Percentiles rank a stretch among this genome's conserved stretches.
phyloP scores from a whole-genome alignment of 257 asterid genomes.

The Solanum microdontum region DNA sequence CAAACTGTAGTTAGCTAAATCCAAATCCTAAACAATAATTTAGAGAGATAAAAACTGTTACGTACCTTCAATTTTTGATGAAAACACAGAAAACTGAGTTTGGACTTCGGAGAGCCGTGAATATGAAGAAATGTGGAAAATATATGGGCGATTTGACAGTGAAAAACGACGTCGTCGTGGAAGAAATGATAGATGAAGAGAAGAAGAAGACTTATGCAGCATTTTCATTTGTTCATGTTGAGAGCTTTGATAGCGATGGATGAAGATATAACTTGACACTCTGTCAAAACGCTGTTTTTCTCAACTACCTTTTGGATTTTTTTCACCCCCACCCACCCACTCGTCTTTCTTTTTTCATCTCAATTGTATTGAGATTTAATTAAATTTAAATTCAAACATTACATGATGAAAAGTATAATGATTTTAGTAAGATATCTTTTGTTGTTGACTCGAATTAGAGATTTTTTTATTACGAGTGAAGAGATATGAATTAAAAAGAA shows the following conservation, averaged over 20 bases:
- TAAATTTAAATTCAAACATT: background rate
- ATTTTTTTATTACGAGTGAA: no score
- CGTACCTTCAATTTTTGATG: background rate
- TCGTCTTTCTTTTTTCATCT: no score
- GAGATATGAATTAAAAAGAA: no score
- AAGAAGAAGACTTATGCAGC: background rate
- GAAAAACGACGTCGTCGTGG: background rate
- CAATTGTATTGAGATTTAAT: rapidly evolving
- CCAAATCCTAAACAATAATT: background rate
- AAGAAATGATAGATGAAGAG: background rate
- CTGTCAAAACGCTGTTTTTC: background rate
- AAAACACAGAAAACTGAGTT: background rate
- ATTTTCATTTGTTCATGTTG: background rate
- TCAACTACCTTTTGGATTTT: background rate
- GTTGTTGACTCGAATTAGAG: no score
- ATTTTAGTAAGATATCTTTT: no score
- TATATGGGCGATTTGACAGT: background rate
- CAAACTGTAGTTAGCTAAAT: background rate
- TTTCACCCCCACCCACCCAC: background rate
- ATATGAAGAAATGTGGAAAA: background rate
- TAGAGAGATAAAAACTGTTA: background rate
- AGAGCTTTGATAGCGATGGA: background rate
- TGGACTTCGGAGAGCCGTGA: background rate
- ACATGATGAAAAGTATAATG: no score
- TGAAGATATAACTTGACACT: background rate